A percentile compares a stretch with the other conserved stretches of the same genome.
phyloP scores from a whole-genome alignment of 164 flowering plant species.

The Vitis rotundifolia region DNA sequence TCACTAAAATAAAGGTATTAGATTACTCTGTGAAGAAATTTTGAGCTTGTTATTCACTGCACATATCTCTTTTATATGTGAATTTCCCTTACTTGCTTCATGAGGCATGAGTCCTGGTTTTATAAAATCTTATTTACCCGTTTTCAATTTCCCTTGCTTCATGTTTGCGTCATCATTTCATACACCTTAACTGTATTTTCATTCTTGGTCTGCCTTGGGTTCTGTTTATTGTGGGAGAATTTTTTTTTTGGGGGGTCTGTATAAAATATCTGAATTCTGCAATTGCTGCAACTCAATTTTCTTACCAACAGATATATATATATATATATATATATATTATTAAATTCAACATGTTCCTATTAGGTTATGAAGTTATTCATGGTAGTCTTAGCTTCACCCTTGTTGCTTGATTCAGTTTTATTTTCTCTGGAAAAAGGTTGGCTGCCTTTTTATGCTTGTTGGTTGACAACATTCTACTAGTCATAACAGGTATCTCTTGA shows the following conservation, averaged over 20 bases:
- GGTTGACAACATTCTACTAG: too few species aligned
- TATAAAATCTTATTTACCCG: too few species aligned
- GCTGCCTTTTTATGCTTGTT: not conserved
- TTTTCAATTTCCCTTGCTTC: too few species aligned
- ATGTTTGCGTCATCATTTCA: too few species aligned
- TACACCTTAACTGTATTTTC: not conserved
- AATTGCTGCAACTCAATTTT: not conserved
- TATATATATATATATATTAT: not conserved
- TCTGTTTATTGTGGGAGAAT: not conserved
- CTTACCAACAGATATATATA: not conserved
- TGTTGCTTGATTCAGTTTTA: not conserved
- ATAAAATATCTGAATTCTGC: too few species aligned
- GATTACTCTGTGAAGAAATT: not conserved
- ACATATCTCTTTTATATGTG: too few species aligned
- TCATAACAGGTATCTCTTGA: not conserved
- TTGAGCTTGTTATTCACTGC: not conserved
- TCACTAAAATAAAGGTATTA: slow-evolving; percentile 67
- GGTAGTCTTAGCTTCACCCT: not conserved
- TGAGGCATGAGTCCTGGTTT: not conserved
- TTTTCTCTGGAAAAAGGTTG: not conserved
- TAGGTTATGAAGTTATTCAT: not conserved
- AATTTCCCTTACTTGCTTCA: not conserved
- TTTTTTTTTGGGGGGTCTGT: not conserved
- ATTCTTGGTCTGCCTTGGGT: not conserved
- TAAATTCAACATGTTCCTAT: not conserved